Evolutionary conservation across 169 alveolate species (phyloP).

Genomic region (Eimeria falciformis): DNA sequence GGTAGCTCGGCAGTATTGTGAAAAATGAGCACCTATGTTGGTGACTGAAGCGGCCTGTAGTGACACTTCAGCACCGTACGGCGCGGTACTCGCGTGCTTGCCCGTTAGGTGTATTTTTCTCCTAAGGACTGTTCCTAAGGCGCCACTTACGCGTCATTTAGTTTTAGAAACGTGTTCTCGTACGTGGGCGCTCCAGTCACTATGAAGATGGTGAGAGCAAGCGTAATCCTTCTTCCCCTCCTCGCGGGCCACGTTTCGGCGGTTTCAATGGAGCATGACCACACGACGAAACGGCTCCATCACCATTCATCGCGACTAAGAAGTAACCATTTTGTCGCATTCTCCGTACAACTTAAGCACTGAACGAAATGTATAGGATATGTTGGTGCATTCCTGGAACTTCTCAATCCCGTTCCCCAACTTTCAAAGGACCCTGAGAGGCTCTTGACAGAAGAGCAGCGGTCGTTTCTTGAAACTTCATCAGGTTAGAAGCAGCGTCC

Average conservation of each 20-base stretch:
- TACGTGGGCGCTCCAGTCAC: not conserved
- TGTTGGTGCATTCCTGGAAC: conserved; percentile 66
- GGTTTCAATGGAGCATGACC: conserved; percentile 70
- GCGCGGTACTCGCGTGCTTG: not conserved
- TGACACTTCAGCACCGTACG: not conserved
- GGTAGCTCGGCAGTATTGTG: not conserved
- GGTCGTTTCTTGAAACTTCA: conserved; percentile 48
- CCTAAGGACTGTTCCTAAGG: conserved; percentile 43
- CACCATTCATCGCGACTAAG: conserved; percentile 62
- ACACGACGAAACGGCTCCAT: conserved; percentile 66
- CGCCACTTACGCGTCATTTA: conserved; percentile 44
- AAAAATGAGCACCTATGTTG: not conserved
- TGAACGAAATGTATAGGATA: conserved; percentile 21
- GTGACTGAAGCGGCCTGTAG: not conserved
- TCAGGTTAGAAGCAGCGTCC: not conserved
- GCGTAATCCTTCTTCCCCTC: conserved; percentile 63
- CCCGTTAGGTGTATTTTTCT: conserved; percentile 54
- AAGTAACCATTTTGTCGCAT: conserved; percentile 9
- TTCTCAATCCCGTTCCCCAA: conserved; percentile 66
- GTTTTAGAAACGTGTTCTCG: conserved; percentile 5
- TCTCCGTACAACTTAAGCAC: not conserved
- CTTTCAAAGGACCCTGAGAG: conserved; percentile 61
- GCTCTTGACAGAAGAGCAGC: conserved; percentile 67
- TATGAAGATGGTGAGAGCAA: conserved; percentile 61
- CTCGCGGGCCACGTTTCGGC: conserved; percentile 73